Evolutionary conservation across 805 yeast species (phyloP).

Genomic region (Candida coquimbonensis): DNA sequence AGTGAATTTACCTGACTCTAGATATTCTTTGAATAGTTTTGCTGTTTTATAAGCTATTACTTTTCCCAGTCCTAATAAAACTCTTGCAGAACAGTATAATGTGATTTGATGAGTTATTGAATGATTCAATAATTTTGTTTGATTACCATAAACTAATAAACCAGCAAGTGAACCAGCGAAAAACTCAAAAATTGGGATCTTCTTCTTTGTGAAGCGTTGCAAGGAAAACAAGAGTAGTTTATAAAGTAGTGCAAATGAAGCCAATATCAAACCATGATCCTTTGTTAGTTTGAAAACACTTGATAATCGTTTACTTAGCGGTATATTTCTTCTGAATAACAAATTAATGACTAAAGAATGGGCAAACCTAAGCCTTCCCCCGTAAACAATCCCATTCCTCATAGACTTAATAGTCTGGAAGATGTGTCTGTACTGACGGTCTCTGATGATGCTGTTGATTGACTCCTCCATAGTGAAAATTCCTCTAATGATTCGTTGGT

Average conservation of each 20-base stretch:
- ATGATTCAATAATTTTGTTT: slow-evolving; percentile 26
- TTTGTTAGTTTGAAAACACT: slow-evolving; percentile 45
- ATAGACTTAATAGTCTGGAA: slow-evolving; percentile 33
- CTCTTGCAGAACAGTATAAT: slow-evolving; percentile 65
- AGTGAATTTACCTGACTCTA: neutral
- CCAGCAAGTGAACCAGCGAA: slow-evolving; percentile 35
- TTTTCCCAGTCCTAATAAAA: slow-evolving; percentile 48
- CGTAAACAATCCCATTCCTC: slow-evolving; percentile 45
- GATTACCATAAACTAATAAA: slow-evolving; percentile 33
- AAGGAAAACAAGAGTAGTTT: slow-evolving; percentile 29
- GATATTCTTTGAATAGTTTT: slow-evolving; percentile 6
- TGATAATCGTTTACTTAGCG: slow-evolving; percentile 34
- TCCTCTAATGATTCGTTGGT: no score
- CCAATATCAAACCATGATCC: slow-evolving; percentile 50
- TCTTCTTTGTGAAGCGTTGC: slow-evolving; percentile 18
- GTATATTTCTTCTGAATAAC: slow-evolving; percentile 31
- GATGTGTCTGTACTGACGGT: slow-evolving; percentile 29
- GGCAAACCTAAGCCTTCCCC: slow-evolving; percentile 54
- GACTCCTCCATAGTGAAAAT: slow-evolving; percentile 1
- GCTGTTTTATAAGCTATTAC: slow-evolving; percentile 19
- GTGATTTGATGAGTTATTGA: slow-evolving; percentile 69
- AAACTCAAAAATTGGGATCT: slow-evolving; percentile 15
- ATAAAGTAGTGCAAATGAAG: slow-evolving; percentile 48
- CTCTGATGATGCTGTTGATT: slow-evolving; percentile 22
- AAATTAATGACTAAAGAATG: slow-evolving; percentile 59